Evolutionary conservation across 805 yeast species (phyloP).

Genomic region (fission yeast (Schizosaccharomyces pombe)): DNA sequence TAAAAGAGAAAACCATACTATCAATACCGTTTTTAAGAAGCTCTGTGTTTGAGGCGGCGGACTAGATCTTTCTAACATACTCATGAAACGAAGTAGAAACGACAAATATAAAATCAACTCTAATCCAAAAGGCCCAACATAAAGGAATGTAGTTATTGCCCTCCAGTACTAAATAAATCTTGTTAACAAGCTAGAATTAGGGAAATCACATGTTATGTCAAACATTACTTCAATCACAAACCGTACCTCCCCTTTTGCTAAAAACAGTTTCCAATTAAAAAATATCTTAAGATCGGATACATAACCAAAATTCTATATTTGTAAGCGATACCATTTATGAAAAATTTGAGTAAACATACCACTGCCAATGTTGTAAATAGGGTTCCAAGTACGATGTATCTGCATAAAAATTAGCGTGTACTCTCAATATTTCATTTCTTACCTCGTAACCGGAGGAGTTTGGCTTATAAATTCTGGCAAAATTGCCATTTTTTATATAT

Average conservation of each 20-base stretch:
- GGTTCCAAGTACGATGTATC: background rate
- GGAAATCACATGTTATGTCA: background rate
- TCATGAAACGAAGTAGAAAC: background rate
- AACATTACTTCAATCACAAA: background rate
- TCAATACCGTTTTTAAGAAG: background rate
- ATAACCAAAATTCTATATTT: background rate
- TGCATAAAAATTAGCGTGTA: background rate
- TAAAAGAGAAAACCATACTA: background rate
- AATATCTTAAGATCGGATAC: background rate
- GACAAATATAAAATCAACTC: background rate
- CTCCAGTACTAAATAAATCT: background rate
- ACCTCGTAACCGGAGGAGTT: constrained; percentile 1
- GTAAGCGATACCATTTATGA: background rate
- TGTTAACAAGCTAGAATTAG: background rate
- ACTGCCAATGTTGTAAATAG: background rate
- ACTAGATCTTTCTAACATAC: background rate
- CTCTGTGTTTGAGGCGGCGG: background rate
- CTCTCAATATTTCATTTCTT: background rate
- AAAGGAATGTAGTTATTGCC: background rate
- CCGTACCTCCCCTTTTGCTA: background rate
- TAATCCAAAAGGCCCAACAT: background rate
- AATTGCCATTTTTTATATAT: background rate
- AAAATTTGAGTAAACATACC: background rate
- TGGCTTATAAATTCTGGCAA: background rate
- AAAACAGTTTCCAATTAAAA: background rate